These are phyloP conservation scores for Steccherinum ochraceum DNA, from an alignment of 768 basidiomycete genomes.

Conservation along the genomic window DNA sequence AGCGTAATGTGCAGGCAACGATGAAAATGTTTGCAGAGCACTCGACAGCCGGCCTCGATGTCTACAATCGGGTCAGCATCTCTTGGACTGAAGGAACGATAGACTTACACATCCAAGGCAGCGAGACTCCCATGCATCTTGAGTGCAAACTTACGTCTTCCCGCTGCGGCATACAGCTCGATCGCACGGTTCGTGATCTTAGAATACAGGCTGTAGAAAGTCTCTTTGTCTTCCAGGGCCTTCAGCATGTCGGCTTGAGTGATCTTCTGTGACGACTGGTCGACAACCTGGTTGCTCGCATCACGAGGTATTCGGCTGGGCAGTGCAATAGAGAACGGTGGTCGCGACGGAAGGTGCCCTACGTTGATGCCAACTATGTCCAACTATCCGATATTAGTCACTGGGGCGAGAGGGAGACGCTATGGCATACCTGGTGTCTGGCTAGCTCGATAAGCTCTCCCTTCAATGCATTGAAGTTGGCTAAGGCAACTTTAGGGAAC, in stretches of 20 bases:
- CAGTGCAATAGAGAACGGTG: slow-evolving; percentile 66
- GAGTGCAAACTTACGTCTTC: slow-evolving; percentile 78
- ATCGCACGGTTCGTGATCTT: slow-evolving; percentile 74
- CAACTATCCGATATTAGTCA: slow-evolving; percentile 43
- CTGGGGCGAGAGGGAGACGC: too few species aligned
- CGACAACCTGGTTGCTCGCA: too few species aligned
- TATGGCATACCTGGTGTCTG: slow-evolving; percentile 71
- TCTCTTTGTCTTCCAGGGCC: slow-evolving; percentile 46
- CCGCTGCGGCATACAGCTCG: slow-evolving; percentile 77
- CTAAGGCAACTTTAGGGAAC: slow-evolving; percentile 40
- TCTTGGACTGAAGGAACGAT: neutral
- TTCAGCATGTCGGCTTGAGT: slow-evolving; percentile 56
- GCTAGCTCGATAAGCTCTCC: slow-evolving; percentile 92
- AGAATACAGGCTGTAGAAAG: slow-evolving; percentile 77
- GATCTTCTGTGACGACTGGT: slow-evolving; percentile 30
- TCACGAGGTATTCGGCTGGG: slow-evolving; percentile 7
- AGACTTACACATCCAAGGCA: slow-evolving; percentile 78
- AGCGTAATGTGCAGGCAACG: slow-evolving; percentile 81
- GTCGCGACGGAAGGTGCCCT: slow-evolving; percentile 62
- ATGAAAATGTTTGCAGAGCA: slow-evolving; percentile 67
- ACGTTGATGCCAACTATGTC: slow-evolving; percentile 75
- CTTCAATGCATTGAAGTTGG: slow-evolving; percentile 64
- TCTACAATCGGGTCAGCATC: slow-evolving; percentile 34
- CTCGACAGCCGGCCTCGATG: slow-evolving; percentile 56
- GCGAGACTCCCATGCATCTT: slow-evolving; percentile 83